These are phyloP conservation scores for Macrolepiota dolichaula DNA, from an alignment of 768 basidiomycete species.

Conservation along the genomic window DNA sequence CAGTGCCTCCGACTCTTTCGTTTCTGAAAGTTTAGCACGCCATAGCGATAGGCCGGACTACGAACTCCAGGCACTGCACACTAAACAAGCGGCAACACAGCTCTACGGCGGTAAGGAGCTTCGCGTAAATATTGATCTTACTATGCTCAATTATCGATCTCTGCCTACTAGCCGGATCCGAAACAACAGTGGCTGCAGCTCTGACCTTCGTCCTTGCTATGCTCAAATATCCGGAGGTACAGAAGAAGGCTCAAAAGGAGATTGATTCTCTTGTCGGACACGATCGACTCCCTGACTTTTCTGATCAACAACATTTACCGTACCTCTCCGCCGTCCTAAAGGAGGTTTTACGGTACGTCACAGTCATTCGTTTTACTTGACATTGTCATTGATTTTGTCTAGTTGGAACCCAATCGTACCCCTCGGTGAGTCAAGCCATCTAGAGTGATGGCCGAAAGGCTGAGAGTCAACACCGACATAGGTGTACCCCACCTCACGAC, in stretches of 20 bases:
- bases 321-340: constrained; percentile 21
- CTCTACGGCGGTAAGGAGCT: constrained; percentile 7
- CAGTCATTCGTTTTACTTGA: background rate
- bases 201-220: constrained; percentile 24
- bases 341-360: constrained; percentile 18
- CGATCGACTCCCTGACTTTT: constrained; percentile 21
- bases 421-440: constrained; percentile 23
- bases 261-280: constrained; percentile 20
- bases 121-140: background rate
- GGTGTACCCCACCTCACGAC: constrained; percentile 11
- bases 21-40: background rate
- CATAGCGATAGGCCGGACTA: background rate
- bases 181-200: constrained; percentile 4
- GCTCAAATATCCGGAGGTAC: constrained; percentile 21
- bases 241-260: constrained; percentile 24
- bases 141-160: background rate
- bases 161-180: constrained; percentile 2
- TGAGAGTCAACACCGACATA: background rate
- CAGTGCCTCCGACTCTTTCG: background rate
- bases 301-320: constrained; percentile 16
- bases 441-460: background rate
- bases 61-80: background rate
- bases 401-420: constrained; percentile 12
- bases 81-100: background rate
- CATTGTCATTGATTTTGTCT: too few species aligned